phyloP scores from a whole-genome alignment of 2,329 filamentous ascomycete genomes.

The Aspergillus neotritici region DNA sequence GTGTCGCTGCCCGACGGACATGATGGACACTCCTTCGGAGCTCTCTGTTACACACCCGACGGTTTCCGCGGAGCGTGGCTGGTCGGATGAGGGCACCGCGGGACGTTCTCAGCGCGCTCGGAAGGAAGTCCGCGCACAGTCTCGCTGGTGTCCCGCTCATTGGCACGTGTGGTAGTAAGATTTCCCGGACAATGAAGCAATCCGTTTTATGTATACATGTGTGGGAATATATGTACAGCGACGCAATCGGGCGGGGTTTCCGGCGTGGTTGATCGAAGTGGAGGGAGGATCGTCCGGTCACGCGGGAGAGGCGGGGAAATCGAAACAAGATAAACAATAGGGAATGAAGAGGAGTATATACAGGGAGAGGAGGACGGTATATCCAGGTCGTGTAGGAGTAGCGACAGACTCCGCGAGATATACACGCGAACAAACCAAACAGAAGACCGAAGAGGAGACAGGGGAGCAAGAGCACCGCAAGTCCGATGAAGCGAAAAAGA shows the following conservation, averaged over 20 bases:
- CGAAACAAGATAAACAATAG: background rate
- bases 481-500: slow-evolving; percentile 16
- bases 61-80: slow-evolving; percentile 15
- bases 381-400: too few species aligned
- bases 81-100: slow-evolving; percentile 15
- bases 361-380: too few species aligned
- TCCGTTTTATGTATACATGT: background rate
- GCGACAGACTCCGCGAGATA: too few species aligned
- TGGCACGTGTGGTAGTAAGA: slow-evolving; percentile 5
- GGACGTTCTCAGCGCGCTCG: slow-evolving; percentile 19
- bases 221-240: too few species aligned
- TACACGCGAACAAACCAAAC: too few species aligned
- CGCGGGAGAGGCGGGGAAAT: slow-evolving; percentile 7
- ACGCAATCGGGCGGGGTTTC: too few species aligned
- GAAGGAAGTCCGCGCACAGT: slow-evolving; percentile 26
- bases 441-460: too few species aligned
- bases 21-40: slow-evolving; percentile 15
- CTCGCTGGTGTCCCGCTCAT: slow-evolving; percentile 30
- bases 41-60: slow-evolving; percentile 14
- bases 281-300: background rate
- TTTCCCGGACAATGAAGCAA: too few species aligned
- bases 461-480: too few species aligned
- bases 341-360: slow-evolving; percentile 1
- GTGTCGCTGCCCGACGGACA: background rate
- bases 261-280: too few species aligned